Conservation (phyloP, 148 eudicot genomes). For the Fagopyrum esculentum region DNA sequence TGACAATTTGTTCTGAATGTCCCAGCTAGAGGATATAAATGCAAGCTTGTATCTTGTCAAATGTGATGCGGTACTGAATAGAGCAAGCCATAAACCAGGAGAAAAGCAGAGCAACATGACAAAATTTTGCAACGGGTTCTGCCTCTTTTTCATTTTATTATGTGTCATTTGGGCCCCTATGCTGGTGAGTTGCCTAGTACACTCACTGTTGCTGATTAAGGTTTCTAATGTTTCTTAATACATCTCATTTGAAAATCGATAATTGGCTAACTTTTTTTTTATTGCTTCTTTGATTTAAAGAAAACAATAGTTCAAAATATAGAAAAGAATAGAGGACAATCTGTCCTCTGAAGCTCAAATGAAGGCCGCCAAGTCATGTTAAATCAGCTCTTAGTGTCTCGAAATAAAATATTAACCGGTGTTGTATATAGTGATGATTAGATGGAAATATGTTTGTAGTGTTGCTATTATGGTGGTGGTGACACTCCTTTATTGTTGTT, state of each 20-base stretch:
- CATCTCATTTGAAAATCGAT: not conserved
- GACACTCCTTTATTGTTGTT: not conserved
- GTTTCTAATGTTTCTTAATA: not conserved
- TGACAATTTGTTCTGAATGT: not conserved
- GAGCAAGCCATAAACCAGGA: conserved; percentile 80
- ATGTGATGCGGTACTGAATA: conserved; percentile 75
- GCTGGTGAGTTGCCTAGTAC: conserved; percentile 61
- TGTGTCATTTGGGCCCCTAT: conserved; percentile 99
- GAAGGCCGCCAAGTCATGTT: not conserved
- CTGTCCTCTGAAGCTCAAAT: not conserved
- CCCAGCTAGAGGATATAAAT: conserved; percentile 95
- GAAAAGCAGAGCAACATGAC: conserved; percentile 83
- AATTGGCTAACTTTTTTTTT: not conserved
- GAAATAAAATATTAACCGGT: not conserved
- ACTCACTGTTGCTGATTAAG: not conserved
- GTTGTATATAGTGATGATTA: not conserved
- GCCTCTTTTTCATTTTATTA: conserved; percentile 82
- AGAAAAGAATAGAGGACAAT: not conserved
- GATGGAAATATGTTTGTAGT: conserved; percentile 1
- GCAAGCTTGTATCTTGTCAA: conserved; percentile 99
- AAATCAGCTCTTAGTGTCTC: not conserved
- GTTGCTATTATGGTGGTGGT: not conserved
- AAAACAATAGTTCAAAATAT: not conserved
- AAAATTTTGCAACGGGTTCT: conserved; percentile 91
- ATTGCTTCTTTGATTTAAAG: not conserved